Conservation (phyloP, 331 rosid genomes). For the Spiraea crenata region DNA sequence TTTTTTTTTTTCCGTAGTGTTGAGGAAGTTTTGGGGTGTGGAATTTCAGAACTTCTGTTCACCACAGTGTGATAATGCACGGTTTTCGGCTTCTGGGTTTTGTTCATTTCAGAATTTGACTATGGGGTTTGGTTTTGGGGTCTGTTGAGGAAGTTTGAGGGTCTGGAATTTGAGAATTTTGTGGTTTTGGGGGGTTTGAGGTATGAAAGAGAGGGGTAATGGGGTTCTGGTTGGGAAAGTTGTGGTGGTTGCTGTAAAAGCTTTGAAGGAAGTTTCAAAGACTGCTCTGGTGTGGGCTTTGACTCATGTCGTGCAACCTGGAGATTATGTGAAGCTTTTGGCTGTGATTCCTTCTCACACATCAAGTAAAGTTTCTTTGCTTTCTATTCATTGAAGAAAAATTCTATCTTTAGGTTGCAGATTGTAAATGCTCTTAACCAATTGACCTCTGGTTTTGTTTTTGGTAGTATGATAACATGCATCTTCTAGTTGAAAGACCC, state of each 20-base stretch:
- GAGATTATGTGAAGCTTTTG: constrained; percentile 87
- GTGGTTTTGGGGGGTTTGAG: constrained; percentile 24
- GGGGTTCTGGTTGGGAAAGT: constrained; percentile 58
- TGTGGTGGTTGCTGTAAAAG: constrained; percentile 90
- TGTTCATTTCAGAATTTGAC: constrained; percentile 28
- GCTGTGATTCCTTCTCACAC: constrained; percentile 65
- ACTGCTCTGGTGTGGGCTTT: constrained; percentile 88
- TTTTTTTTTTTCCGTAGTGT: no score
- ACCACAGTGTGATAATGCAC: no score
- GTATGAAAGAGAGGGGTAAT: constrained; percentile 53
- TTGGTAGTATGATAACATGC: no score
- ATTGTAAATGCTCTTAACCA: neutral
- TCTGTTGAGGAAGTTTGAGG: constrained; percentile 17
- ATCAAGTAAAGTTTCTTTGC: constrained; percentile 44
- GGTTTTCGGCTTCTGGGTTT: constrained; percentile 20
- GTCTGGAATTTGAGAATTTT: constrained; percentile 3
- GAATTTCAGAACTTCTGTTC: no score
- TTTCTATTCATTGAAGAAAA: neutral
- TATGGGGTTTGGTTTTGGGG: constrained; percentile 29
- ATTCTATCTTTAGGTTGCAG: constrained; percentile 5
- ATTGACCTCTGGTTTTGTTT: no score
- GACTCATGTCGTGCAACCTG: constrained; percentile 96
- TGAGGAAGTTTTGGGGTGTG: no score
- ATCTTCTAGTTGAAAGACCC: neutral
- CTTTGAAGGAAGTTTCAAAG: constrained; percentile 72